These are phyloP conservation scores for Aquilaria malaccensis DNA, from an alignment of 345 rosid genomes.

Conservation along the genomic window DNA sequence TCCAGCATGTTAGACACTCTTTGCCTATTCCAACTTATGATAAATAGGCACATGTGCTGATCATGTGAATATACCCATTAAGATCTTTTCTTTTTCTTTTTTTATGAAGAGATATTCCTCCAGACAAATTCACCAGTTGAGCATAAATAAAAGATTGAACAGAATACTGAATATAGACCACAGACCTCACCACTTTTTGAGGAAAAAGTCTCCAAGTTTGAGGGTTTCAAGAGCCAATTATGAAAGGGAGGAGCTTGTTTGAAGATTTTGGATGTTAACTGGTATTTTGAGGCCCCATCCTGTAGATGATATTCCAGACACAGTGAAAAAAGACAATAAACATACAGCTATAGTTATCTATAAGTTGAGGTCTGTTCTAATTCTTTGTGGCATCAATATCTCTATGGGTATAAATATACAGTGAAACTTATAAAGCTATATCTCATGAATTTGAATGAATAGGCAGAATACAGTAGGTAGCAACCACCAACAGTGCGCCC, in stretches of 20 bases:
- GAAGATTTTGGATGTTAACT: constrained; percentile 26
- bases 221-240: constrained; percentile 43
- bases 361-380: no score
- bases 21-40: no score
- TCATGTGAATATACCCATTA: not conserved
- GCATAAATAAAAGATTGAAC: not conserved
- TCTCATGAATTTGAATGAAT: no score
- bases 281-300: constrained; percentile 55
- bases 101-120: not conserved
- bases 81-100: not conserved
- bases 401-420: no score
- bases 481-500: no score
- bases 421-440: no score
- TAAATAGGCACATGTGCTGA: constrained; percentile 1
- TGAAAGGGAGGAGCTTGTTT: constrained; percentile 34
- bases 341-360: no score
- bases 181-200: constrained; percentile 12
- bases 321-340: no score
- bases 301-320: constrained; percentile 22
- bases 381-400: no score
- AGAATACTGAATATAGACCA: no score
- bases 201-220: constrained; percentile 36
- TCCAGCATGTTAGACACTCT: no score
- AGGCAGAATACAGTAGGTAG: no score
- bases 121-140: not conserved